Base-by-base conservation (phyloP, 768 basidiomycete species). In the Xerocomellus intermedius region DNA sequence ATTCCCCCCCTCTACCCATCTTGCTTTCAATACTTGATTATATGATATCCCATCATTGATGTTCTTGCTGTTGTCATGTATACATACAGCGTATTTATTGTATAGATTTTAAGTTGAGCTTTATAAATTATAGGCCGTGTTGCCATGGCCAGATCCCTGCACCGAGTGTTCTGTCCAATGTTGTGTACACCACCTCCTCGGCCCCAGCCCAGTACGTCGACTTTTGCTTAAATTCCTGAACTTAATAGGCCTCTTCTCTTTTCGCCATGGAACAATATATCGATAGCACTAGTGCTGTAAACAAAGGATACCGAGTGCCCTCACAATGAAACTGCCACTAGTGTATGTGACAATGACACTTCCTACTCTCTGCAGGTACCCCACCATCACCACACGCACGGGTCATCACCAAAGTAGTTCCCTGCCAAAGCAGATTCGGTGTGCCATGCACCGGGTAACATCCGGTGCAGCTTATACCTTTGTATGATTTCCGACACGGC, bases 331-430 rank as follows among this genome's bases (percentile, higher is more conserved):
- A n/a, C n/a, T n/a, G n/a, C n/a, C n/a, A n/a, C n/a, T n/a, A n/a
- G n/a, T n/a, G n/a, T n/a, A n/a, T n/a, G n/a, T n/a, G n/a, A n/a
- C 37, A 41, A 28, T 16, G 22, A 3, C 42, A 7, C 28, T 32
- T n/a, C 13, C 30, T 54, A 14, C 19, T 21, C 32, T 16, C 24
- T 24, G 5, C 24, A 24, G n/a, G n/a, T n/a, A 16, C 33, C 13
- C 33, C 6, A 16, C 7, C 14, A n/a, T 58, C 28, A 58, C 59
- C 57, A 65, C 21, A 52, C 50, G 22, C 71, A 74, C 0, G 88
- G 87, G 68, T 84, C 73, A 58, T 91, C 88, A 10, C 70, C 67
- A 61, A 89, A 90, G 68, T 83, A 86, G 61, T 87, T 87, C 16
- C 85, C 87, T 32, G 68, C 72, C 38, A 89, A 71, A 1, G 81